phyloP scores from a whole-genome alignment of 495 filamentous ascomycete genomes.

The Talaromyces thailandensis region DNA sequence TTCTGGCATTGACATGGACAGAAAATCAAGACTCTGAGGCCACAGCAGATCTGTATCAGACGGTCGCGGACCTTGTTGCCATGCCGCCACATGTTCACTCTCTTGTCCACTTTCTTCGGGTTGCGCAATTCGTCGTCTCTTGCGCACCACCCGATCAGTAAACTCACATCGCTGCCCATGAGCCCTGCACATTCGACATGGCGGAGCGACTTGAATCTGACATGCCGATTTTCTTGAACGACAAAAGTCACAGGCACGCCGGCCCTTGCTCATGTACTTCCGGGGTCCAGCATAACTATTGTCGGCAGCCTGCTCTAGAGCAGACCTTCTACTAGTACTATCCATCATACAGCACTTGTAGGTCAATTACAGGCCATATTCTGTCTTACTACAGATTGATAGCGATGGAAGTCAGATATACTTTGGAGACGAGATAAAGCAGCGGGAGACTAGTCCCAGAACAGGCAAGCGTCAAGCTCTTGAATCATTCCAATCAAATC shows the following conservation, averaged over 20 bases:
- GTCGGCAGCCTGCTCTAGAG: not conserved
- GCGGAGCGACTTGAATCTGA: not conserved
- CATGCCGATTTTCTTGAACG: slow-evolving; percentile 1
- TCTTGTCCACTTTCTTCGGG: not conserved
- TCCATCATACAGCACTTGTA: not conserved
- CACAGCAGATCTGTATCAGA: not conserved
- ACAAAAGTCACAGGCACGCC: not conserved
- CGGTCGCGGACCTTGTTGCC: not conserved
- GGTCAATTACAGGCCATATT: not conserved
- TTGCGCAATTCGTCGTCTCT: not conserved
- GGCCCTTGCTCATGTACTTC: slow-evolving; percentile 4
- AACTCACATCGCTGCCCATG: slow-evolving; percentile 2
- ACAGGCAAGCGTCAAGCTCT: not conserved
- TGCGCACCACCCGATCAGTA: not conserved
- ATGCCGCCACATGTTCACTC: not conserved
- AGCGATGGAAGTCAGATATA: not conserved
- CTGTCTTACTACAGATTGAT: not conserved
- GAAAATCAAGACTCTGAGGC: not conserved
- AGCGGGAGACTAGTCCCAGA: not conserved
- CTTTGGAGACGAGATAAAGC: not conserved
- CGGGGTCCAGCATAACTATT: not conserved
- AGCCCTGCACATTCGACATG: slow-evolving; percentile 2
- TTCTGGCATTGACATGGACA: not conserved
- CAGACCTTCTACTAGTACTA: not conserved
- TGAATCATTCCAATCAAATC: not conserved